Conservation (phyloP, 306 rosid genomes). For the Morella rubra region DNA sequence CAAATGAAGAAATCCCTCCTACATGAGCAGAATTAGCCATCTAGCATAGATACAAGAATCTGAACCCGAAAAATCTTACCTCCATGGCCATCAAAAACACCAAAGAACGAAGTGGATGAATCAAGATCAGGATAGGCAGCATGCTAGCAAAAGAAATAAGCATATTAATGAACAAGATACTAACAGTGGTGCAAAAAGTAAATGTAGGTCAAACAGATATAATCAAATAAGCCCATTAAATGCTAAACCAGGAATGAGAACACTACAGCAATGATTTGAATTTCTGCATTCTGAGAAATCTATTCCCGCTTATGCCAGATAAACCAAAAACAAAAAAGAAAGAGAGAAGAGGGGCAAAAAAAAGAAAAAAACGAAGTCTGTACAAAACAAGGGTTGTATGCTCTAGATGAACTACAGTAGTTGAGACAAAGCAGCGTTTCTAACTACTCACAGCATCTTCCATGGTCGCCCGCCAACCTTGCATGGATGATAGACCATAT, state of each 20-base stretch:
- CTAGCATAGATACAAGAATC: conserved; percentile 17
- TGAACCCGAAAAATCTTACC: conserved; percentile 55
- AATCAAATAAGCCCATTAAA: conserved; percentile 10
- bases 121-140: conserved; percentile 93
- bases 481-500: conserved; percentile 95
- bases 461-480: conserved; percentile 99
- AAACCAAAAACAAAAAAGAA: too few relatives aligned
- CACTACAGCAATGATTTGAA: neutral
- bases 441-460: conserved; percentile 93
- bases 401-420: conserved; percentile 6
- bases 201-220: conserved; percentile 16
- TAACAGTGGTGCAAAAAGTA: conserved; percentile 2
- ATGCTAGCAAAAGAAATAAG: conserved; percentile 57
- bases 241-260: conserved; percentile 12
- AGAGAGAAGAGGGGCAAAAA: too few relatives aligned
- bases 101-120: conserved; percentile 84
- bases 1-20: conserved; percentile 1
- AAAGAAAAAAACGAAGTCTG: neutral
- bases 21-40: conserved; percentile 19
- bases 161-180: conserved; percentile 25
- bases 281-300: neutral
- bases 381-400: neutral
- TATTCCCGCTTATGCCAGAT: neutral
- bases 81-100: conserved; percentile 99
- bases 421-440: conserved; percentile 20